Percentiles rank a stretch among this genome's conserved stretches.
phyloP scores from a whole-genome alignment of 495 filamentous ascomycete species.

The Diplogelasinospora grovesii region DNA sequence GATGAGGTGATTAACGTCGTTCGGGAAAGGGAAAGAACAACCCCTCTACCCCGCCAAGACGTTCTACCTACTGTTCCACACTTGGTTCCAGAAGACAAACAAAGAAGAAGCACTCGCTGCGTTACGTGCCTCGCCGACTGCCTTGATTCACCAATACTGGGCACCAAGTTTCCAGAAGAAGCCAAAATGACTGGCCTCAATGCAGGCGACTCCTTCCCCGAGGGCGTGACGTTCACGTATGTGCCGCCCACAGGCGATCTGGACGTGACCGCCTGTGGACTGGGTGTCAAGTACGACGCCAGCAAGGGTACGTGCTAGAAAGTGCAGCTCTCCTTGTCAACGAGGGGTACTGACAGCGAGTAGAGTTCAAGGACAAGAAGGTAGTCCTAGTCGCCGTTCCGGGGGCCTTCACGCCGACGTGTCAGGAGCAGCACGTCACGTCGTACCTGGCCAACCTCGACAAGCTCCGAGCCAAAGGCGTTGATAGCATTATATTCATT shows the following conservation, averaged over 20 bases:
- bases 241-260: constrained; percentile 60
- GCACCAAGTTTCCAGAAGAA: neutral
- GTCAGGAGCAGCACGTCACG: constrained; percentile 79
- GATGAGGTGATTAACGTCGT: too few relatives aligned
- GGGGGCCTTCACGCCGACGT: constrained; percentile 93
- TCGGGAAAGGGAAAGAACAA: too few relatives aligned
- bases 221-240: constrained; percentile 72
- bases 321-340: neutral
- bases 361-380: constrained; percentile 80
- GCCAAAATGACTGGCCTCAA: constrained; percentile 65
- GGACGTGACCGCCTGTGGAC: constrained; percentile 68
- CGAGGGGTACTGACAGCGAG: too few relatives aligned
- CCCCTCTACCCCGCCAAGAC: neutral
- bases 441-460: constrained; percentile 72
- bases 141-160: too few relatives aligned
- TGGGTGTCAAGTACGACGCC: constrained; percentile 73
- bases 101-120: too few relatives aligned
- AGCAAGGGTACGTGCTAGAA: constrained; percentile 49
- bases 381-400: constrained; percentile 86
- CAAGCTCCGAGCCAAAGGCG: constrained; percentile 73
- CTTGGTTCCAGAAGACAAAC: too few relatives aligned
- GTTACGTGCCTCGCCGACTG: too few relatives aligned
- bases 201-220: constrained; percentile 76
- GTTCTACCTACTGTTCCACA: neutral
- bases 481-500: constrained; percentile 78